Evolutionary conservation across 2,329 filamentous ascomycete species (phyloP).

Genomic region (Diaporthe destruens): DNA sequence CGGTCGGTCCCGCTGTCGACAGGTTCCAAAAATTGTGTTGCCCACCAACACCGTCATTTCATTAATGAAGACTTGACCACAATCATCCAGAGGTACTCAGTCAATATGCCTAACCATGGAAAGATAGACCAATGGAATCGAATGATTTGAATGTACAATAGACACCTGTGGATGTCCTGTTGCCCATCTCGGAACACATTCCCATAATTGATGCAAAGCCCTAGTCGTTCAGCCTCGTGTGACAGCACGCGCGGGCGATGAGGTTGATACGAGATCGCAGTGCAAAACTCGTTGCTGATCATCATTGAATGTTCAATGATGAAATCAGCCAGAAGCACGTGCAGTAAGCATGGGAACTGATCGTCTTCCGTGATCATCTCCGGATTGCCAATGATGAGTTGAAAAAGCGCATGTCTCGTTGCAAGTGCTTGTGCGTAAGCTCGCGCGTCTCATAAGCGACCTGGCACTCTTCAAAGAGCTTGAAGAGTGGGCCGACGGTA

Average conservation of each 20-base stretch:
- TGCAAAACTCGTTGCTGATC: neutral
- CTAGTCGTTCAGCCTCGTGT: neutral
- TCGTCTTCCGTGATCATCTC: neutral
- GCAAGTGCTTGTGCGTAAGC: neutral
- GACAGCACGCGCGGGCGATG: too few species aligned
- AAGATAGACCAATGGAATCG: neutral
- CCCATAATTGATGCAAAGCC: neutral
- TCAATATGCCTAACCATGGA: constrained; percentile 10
- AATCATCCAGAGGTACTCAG: constrained; percentile 33
- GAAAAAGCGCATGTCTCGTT: too few species aligned
- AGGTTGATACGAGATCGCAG: too few species aligned
- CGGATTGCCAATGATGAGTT: constrained; percentile 5
- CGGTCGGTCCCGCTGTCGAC: neutral
- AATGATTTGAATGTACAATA: neutral
- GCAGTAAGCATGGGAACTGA: constrained; percentile 7
- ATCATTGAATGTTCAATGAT: neutral
- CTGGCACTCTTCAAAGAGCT: neutral
- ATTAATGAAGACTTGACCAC: constrained; percentile 5
- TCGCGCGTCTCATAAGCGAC: constrained; percentile 27
- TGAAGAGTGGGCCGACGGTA: neutral
- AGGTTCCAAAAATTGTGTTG: constrained; percentile 10
- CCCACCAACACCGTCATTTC: neutral
- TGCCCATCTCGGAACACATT: neutral
- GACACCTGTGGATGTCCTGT: neutral
- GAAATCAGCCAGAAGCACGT: constrained; percentile 5